phyloP scores from a whole-genome alignment of 2,329 filamentous ascomycete species.

The Grosmannia clavigera region DNA sequence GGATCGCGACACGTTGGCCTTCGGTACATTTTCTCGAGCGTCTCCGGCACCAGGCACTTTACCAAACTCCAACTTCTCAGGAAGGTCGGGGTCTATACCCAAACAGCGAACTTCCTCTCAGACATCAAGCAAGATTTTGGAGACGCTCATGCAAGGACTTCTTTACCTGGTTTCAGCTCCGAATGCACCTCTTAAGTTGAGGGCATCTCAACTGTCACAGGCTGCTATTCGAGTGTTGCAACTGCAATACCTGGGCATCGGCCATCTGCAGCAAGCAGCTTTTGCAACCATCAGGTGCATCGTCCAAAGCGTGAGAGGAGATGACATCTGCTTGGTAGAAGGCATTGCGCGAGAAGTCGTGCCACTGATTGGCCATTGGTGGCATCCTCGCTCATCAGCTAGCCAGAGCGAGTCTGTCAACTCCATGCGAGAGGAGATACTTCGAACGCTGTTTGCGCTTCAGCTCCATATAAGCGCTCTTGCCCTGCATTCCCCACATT shows the following conservation, averaged over 20 bases:
- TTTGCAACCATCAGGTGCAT: slow-evolving; percentile 67
- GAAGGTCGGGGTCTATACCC: slow-evolving; percentile 17
- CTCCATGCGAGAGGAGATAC: slow-evolving; percentile 62
- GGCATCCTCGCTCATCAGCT: slow-evolving; percentile 55
- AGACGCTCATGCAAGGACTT: slow-evolving; percentile 54
- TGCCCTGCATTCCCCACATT: slow-evolving; percentile 28
- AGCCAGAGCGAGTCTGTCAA: slow-evolving; percentile 40
- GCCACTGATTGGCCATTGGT: slow-evolving; percentile 62
- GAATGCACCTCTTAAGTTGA: slow-evolving; percentile 52
- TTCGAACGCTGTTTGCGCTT: slow-evolving; percentile 57
- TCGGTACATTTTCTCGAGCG: slow-evolving; percentile 20
- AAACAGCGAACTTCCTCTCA: slow-evolving; percentile 15
- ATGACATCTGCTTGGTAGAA: slow-evolving; percentile 52
- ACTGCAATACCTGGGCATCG: slow-evolving; percentile 42
- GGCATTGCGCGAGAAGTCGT: slow-evolving; percentile 48
- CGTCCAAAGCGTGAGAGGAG: slow-evolving; percentile 51
- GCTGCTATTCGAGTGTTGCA: slow-evolving; percentile 49
- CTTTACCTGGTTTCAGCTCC: slow-evolving; percentile 49
- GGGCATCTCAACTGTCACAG: slow-evolving; percentile 42
- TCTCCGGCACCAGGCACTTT: slow-evolving; percentile 32
- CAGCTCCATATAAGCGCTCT: slow-evolving; percentile 51
- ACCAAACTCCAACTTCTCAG: slow-evolving; percentile 18
- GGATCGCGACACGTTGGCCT: slow-evolving; percentile 21
- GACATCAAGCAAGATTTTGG: slow-evolving; percentile 22
- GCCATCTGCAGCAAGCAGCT: slow-evolving; percentile 55